Conservation (phyloP, 805 yeast genomes). For the Metschnikowia amazonensis region DNA sequence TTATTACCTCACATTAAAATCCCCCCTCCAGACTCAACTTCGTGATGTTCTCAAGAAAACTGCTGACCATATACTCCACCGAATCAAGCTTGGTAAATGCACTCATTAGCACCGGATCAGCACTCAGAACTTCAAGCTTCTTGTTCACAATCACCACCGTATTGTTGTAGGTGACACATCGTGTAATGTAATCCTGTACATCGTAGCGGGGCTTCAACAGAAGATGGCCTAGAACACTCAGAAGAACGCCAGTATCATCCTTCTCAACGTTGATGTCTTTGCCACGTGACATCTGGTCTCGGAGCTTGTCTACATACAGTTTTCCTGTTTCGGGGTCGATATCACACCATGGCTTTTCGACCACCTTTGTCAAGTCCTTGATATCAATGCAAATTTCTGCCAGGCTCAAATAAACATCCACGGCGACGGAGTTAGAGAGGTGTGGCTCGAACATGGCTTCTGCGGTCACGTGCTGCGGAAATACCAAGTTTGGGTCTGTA, state of each 20-base stretch:
- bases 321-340: constrained; percentile 42
- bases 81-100: constrained; percentile 61
- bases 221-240: constrained; percentile 24
- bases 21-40: constrained; percentile 12
- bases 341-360: constrained; percentile 60
- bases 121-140: constrained; percentile 56
- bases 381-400: constrained; percentile 62
- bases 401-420: constrained; percentile 58
- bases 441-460: constrained; percentile 42
- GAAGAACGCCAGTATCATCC: constrained; percentile 15
- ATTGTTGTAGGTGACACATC: constrained; percentile 57
- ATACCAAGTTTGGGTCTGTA: constrained; percentile 52
- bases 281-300: constrained; percentile 47
- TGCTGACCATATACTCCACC: constrained; percentile 47
- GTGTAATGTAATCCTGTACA: constrained; percentile 52
- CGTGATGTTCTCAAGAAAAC: constrained; percentile 23
- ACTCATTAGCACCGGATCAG: constrained; percentile 64
- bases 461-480: constrained; percentile 51
- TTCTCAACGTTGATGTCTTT: constrained; percentile 8
- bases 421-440: constrained; percentile 43
- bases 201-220: constrained; percentile 28
- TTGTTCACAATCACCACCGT: constrained; percentile 60
- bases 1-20: too few relatives aligned
- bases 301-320: constrained; percentile 55
- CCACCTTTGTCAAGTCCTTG: constrained; percentile 46